Base-by-base conservation (phyloP, 1,139 yeast species). In the Torulaspora globosa region DNA sequence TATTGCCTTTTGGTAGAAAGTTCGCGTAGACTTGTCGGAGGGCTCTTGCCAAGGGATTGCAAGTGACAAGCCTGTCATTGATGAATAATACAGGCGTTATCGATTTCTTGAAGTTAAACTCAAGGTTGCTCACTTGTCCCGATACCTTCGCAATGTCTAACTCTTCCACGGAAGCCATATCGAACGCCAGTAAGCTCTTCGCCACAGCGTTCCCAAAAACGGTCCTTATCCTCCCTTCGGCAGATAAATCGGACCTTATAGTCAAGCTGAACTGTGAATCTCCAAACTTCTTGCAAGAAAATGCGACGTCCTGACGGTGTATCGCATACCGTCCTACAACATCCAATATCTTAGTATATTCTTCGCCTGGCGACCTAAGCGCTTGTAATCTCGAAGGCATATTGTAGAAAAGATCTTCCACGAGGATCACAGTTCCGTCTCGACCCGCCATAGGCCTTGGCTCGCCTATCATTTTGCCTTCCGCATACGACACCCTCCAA, bases 331-430 rank as follows among this genome's bases (percentile, higher is more conserved):
- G 73, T 2, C 92, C 89, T 1, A 87, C 79, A 2, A 92, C 88
- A 54, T 92, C 97, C 37, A 92, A 65, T 5, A 92, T 83, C 56
- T 78, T 79, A 11, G 80, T 66, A 59, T 80, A 84, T 60, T 92
- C 98, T 16, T 88, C 97, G 51, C 74, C 74, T 21, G 83, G 74
- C 0, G 86, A 75, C 50, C 75, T 73, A 44, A 90, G 68, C 0
- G 95, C 77, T 41, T 83, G 72, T 32, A 83, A 66, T 44, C 98
- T 74, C 0, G 95, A 78, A 0, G 96, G 95, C 23, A 84, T 78
- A 60, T 92, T 94, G 67, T 84, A 94, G 60, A 94, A 94, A 49
- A 94, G 70, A 62, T 92, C 96, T 61, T 89, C 97, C 5, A 89
- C 95, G 0, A 76, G 68, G 33, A 94, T 77, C 51, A 83, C 89